Evolutionary conservation across 495 filamentous ascomycete species (phyloP), one percentile per base, ranked within the genome.

Genomic region (Lasiosphaeris hirsuta): DNA sequence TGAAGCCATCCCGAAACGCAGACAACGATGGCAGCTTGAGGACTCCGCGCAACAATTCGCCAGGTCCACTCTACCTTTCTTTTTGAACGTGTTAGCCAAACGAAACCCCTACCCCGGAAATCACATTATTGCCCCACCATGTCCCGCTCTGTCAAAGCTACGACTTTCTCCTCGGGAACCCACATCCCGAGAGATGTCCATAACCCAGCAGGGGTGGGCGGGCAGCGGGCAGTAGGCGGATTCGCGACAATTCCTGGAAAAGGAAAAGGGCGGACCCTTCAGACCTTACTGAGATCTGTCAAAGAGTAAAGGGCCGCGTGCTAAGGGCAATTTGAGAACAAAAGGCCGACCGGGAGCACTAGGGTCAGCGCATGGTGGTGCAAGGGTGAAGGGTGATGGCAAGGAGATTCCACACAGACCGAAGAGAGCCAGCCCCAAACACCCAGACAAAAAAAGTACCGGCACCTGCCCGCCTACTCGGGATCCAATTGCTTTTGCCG

Each of bases 221-320:
- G 17, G 30, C 30, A 23, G 10, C 49, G n/a, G 34, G 15, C 49
- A 51, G 49, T 34, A 35, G 49, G 38, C 36, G 19, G 33, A 55
- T 55, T 55, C 53, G 53, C 53, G 53, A 55, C 53, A 55, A 55
- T 55, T 55, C 43, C 53, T 55, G 42, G 53, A 55, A 55, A n/a
- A 15, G 53, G 53, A 33, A 55, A 55, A 19, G 33, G 41, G 23
- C 35, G 43, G 30, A 45, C 43, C 17, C 17, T 23, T 10, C 41
- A 15, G 53, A 40, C 42, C 35, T 39, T 34, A 40, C 49, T 35
- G 49, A 51, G 35, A 35, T 51, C 40, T 51, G 15, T 15, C 23
- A 30, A 30, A 30, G 5, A 5, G 11, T 23, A 11, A 18, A 49
- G 49, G 7, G 0, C n/a, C n/a, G n/a, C 15, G 3, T 17, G 49